Percentiles rank a stretch among this genome's conserved stretches.
Evolutionary conservation across 2,329 filamentous ascomycete species (phyloP).

Genomic region (Colletotrichum spinosum): DNA sequence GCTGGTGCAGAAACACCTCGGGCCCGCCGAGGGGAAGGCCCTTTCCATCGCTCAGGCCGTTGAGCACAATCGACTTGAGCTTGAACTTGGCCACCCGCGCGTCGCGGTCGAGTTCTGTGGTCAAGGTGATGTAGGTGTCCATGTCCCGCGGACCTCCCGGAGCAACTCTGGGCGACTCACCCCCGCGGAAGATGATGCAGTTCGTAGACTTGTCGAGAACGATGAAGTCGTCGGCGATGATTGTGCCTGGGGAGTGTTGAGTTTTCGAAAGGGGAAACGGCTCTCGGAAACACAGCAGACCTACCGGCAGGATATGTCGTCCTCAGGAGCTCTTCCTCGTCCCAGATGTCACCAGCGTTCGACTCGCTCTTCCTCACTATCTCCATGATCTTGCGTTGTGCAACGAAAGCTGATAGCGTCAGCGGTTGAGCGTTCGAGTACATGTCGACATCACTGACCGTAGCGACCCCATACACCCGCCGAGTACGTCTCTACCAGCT

Average conservation of each 20-base stretch:
- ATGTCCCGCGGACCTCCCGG: slow-evolving; percentile 13
- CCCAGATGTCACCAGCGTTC: slow-evolving; percentile 23
- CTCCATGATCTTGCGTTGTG: slow-evolving; percentile 26
- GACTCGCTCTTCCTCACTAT: slow-evolving; percentile 17
- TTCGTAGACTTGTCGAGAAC: slow-evolving; percentile 25
- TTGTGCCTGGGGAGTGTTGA: slow-evolving; percentile 16
- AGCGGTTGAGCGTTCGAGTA: neutral
- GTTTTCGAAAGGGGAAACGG: neutral
- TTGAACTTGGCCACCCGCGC: slow-evolving; percentile 14
- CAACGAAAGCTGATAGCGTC: neutral
- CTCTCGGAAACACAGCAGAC: neutral
- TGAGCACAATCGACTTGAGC: slow-evolving; percentile 19
- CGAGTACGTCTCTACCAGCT: slow-evolving; percentile 28
- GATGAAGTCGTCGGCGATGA: slow-evolving; percentile 37
- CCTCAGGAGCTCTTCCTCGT: slow-evolving; percentile 11
- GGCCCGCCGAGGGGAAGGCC: neutral
- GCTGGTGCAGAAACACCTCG: slow-evolving; percentile 7
- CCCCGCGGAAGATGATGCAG: slow-evolving; percentile 23
- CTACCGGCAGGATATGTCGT: slow-evolving; percentile 17
- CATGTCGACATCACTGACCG: neutral
- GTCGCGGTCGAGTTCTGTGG: slow-evolving; percentile 8
- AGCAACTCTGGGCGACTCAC: slow-evolving; percentile 16
- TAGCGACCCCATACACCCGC: slow-evolving; percentile 36
- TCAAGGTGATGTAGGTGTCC: slow-evolving; percentile 27
- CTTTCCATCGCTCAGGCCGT: slow-evolving; percentile 19